These are phyloP conservation scores for Mayamaea pseudoterrestris DNA, from an alignment of 108 stramenopile species.

Conservation along the genomic window DNA sequence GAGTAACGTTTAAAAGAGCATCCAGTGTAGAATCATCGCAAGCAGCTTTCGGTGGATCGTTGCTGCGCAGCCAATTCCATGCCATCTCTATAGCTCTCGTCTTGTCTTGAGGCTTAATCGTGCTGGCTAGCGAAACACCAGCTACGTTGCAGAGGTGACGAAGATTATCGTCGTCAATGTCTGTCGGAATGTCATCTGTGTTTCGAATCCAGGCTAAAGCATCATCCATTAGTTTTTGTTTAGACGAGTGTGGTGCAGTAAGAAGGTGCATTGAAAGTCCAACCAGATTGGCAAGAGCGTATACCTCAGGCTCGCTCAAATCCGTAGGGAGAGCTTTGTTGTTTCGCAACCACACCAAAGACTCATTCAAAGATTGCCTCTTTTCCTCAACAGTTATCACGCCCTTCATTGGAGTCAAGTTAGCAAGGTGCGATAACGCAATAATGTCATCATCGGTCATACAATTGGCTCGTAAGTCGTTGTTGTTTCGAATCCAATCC, in stretches of 20 bases:
- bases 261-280: not conserved
- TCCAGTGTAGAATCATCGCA: not conserved
- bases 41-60: not conserved
- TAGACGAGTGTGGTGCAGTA: not conserved
- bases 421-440: not conserved
- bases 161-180: not conserved
- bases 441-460: not conserved
- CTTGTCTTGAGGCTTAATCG: not conserved
- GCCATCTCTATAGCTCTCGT: conserved; percentile 3
- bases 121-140: not conserved
- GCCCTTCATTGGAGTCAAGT: not conserved
- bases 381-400: no score
- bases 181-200: not conserved
- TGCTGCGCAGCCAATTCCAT: conserved; percentile 15
- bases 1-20: conserved; percentile 1
- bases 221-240: not conserved
- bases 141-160: not conserved
- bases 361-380: conserved; percentile 14
- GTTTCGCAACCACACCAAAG: conserved; percentile 14
- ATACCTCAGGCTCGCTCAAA: not conserved
- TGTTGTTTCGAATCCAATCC: conserved; percentile 2
- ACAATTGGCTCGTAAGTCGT: not conserved
- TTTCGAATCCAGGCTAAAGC: not conserved
- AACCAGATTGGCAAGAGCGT: not conserved
- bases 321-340: conserved; percentile 8